Base-by-base conservation (phyloP, 108 stramenopile species). In the Discostella pseudostelligera region DNA sequence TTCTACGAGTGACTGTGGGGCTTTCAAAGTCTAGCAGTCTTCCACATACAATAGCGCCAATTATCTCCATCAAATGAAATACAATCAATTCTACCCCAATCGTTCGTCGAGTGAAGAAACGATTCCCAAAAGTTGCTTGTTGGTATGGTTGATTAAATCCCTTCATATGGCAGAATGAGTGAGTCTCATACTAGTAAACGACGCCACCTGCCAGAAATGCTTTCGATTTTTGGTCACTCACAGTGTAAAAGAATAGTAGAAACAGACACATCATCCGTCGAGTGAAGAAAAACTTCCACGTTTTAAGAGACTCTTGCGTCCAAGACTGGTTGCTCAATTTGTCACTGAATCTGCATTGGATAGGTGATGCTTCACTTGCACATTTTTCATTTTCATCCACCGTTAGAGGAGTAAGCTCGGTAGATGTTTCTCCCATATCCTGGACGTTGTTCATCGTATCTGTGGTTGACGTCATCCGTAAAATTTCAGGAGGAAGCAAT, bases 141-240 rank as follows among this genome's bases (percentile, higher is more conserved):
- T 84, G 83, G 58, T 84, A 84, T 17, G 83, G 83, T 69, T 84
- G 83, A 64, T 81, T 81, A 59, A 66, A 84, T 29, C 83, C 83
- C 69, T 70, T 36, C 8, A 29, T 2, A 43, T 43, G 3, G n/a
- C 42, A 43, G 9, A 43, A 32, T n/a, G n/a, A 43, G n/a, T 43
- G 42, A 12, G 42, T 16, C 12, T 16, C 13, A 35, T 4, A 35
- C 53, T 12, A 16, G 13, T 35, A 22, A 36, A 54, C 49, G 12
- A 50, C 21, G 50, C 26, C 21, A 0, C 8, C n/a, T 16, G 12
- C 6, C n/a, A 39, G 32, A 19, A 17, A 16, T 51, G n/a, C n/a
- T n/a, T n/a, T n/a, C n/a, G n/a, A n/a, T n/a, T 14, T 28, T 40
- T 28, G 12, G 16, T 6, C 39, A 60, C 69, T 61, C 24, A 70